Percentiles rank a stretch among this genome's conserved stretches.
Conservation (phyloP, 306 rosid genomes). For the Ochetophila trinervis region DNA sequence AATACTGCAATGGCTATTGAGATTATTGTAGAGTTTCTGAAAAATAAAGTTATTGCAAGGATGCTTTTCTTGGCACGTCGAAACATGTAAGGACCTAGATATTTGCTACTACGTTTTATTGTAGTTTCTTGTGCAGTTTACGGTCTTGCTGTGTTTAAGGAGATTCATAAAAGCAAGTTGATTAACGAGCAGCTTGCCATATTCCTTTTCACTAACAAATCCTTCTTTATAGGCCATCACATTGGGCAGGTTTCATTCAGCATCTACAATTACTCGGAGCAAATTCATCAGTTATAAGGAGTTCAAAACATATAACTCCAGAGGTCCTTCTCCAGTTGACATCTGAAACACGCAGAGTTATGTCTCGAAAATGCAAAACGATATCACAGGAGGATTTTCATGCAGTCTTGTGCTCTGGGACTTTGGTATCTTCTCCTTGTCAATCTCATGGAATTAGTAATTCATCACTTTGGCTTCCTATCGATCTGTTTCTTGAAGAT, state of each 20-base stretch:
- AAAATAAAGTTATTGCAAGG: conserved; percentile 63
- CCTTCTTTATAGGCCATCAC: conserved; percentile 57
- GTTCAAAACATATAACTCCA: conserved; percentile 49
- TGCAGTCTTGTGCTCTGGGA: conserved; percentile 49
- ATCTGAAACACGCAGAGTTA: conserved; percentile 39
- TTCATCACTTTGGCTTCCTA: conserved; percentile 84
- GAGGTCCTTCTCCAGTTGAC: conserved; percentile 54
- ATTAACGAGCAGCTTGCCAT: conserved; percentile 14
- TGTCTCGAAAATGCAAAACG: conserved; percentile 47
- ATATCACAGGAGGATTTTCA: conserved; percentile 45
- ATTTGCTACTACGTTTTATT: conserved; percentile 20
- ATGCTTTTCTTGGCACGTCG: conserved; percentile 63
- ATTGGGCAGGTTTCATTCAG: conserved; percentile 65
- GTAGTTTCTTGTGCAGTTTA: conserved; percentile 10
- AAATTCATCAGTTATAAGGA: conserved; percentile 66
- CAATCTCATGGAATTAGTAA: conserved; percentile 60
- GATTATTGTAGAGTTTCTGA: conserved; percentile 63
- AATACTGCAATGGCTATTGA: conserved; percentile 69
- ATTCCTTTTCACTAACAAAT: neutral
- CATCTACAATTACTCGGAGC: conserved; percentile 57
- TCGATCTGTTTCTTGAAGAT: conserved; percentile 86
- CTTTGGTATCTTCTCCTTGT: conserved; percentile 43
- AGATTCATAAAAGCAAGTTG: conserved; percentile 21
- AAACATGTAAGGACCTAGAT: conserved; percentile 64
- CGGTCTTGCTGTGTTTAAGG: conserved; percentile 7